Evolutionary conservation across 2,329 filamentous ascomycete species (phyloP).

Genomic region (Bipolaris cookei): DNA sequence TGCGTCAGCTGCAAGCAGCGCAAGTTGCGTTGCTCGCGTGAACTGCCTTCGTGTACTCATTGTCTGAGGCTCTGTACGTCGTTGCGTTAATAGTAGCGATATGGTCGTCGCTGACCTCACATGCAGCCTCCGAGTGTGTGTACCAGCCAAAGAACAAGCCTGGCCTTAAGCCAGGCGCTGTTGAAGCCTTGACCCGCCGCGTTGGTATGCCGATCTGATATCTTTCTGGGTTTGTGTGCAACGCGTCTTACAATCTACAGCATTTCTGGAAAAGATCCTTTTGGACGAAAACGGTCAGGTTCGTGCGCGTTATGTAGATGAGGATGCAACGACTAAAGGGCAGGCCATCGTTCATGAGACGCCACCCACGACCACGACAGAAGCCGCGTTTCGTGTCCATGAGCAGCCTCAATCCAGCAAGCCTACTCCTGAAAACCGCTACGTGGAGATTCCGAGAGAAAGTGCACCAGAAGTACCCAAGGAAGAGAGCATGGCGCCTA

Average conservation of each 20-base stretch:
- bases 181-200: constrained; percentile 44
- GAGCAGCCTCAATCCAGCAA: constrained; percentile 6
- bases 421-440: background rate
- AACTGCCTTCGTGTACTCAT: constrained; percentile 42
- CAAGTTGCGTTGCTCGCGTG: constrained; percentile 42
- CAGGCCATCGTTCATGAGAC: background rate
- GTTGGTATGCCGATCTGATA: constrained; percentile 30
- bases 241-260: constrained; percentile 26
- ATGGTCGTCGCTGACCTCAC: constrained; percentile 16
- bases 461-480: background rate
- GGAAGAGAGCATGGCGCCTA: constrained; percentile 6
- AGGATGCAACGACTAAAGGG: background rate
- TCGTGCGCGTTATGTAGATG: constrained; percentile 28
- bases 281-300: constrained; percentile 38
- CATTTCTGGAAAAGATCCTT: constrained; percentile 40
- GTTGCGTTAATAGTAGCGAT: background rate
- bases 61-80: constrained; percentile 42
- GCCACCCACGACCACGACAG: background rate
- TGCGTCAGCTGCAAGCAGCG: constrained; percentile 44
- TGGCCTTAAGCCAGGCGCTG: constrained; percentile 42
- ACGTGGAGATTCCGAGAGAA: background rate
- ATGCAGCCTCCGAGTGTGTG: constrained; percentile 36
- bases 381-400: constrained; percentile 6
- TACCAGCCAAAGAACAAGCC: constrained; percentile 45
- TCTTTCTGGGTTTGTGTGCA: background rate